Conservation (phyloP, 352 stramenopile species). For the Saprolegnia parasitica region DNA sequence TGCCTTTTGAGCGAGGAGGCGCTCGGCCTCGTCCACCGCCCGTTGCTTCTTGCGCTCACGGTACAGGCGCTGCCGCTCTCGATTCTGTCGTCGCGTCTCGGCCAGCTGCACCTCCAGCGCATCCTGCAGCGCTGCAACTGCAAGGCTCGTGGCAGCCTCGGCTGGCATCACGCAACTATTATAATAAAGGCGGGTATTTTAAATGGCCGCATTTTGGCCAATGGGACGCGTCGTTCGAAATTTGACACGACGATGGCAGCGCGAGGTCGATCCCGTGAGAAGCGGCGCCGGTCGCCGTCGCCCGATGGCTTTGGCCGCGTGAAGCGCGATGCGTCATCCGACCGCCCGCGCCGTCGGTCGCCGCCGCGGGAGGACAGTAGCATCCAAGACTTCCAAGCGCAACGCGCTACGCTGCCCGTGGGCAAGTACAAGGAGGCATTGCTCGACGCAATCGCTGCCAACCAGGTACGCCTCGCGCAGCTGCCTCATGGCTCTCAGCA, state of each 20-base stretch:
- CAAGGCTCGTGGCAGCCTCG: too few relatives aligned
- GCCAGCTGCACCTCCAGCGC: too few relatives aligned
- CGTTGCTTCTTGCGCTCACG: too few relatives aligned
- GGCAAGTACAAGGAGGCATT: constrained; percentile 59
- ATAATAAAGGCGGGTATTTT: background rate
- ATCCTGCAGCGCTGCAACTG: too few relatives aligned
- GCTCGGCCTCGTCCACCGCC: too few relatives aligned
- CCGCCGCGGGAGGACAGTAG: background rate
- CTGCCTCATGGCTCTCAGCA: background rate
- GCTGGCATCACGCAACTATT: background rate
- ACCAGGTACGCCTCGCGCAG: constrained; percentile 39
- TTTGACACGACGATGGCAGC: background rate
- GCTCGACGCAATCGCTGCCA: constrained; percentile 37
- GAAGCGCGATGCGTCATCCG: background rate
- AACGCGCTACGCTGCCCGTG: constrained; percentile 32
- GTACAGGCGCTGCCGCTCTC: too few relatives aligned
- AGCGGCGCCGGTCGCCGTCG: constrained; percentile 10
- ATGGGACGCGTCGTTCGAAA: background rate
- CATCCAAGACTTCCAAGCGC: constrained; percentile 14
- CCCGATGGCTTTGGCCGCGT: background rate
- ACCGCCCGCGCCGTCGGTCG: background rate
- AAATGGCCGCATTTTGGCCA: background rate
- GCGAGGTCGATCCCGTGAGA: constrained; percentile 1
- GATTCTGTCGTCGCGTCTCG: too few relatives aligned
- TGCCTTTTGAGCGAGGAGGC: too few relatives aligned